Evolutionary conservation across 2,329 filamentous ascomycete species (phyloP), one percentile per base, ranked within the genome.

Genomic region (Arthrobotrys pseudoclavata): DNA sequence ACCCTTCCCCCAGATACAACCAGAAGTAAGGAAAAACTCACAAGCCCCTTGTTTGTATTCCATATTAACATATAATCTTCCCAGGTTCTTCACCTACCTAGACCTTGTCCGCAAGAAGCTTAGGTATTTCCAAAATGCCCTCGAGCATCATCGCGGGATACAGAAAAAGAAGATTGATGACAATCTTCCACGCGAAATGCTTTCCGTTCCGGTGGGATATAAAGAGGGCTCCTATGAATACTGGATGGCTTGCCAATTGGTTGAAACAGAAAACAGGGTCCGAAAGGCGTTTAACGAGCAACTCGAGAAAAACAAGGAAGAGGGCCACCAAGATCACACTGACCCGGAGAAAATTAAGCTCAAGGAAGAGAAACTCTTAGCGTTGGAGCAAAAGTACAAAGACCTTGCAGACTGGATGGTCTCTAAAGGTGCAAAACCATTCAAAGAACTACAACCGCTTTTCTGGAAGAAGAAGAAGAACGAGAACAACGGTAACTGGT

Each of bases 371-470:
- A 93, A 92, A 82, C 84, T 85, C 61, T 84, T 84, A 4, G 88
- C 87, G 20, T 48, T 90, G 1, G 83, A 84, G 12, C 62, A 62
- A 34, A 55, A 61, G 9, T 74, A 78, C 7, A 47, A 34, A 13
- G 75, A 79, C n/a, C 45, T 69, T 13, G 76, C 71, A n/a, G 62
- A 74, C 37, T 60, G 52, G n/a, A 69, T 81, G 45, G 24, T 80
- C 2, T 66, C 67, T 3, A 88, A 86, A 71, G 89, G 88, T 0
- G 92, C 87, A 1, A 93, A 93, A 83, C 87, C 87, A 0, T 94
- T 92, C 81, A 81, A 83, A 12, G 88, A 94, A 55, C 83, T 93
- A 5, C 83, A 91, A 82, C 91, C 91, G 0, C 84, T 88, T 0
- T 83, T 86, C 26, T 52, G 52, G 48, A 63, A 79, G 42, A 55